Percentiles rank a stretch among this genome's conserved stretches.
phyloP scores from a whole-genome alignment of 371 early-diverging fungal species.

The Phascolomyces articulosus region DNA sequence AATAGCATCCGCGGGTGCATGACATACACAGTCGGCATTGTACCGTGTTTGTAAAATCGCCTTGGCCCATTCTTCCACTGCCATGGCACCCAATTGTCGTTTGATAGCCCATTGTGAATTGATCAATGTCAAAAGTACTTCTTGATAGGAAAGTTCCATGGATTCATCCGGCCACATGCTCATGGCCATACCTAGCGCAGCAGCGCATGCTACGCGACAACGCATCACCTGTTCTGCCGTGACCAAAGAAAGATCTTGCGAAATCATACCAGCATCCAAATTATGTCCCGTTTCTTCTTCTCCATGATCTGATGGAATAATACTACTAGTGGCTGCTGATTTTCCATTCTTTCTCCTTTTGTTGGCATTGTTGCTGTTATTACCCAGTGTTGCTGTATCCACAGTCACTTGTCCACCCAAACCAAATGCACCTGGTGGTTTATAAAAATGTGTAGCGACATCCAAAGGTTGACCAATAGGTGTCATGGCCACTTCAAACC shows the following conservation, averaged over 20 bases:
- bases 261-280: conserved; percentile 89
- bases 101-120: conserved; percentile 82
- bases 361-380: conserved; percentile 5
- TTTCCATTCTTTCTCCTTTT: conserved; percentile 20
- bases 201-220: conserved; percentile 79
- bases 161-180: conserved; percentile 67
- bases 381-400: conserved; percentile 5
- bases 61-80: conserved; percentile 84
- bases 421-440: conserved; percentile 56
- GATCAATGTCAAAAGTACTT: conserved; percentile 51
- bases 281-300: conserved; percentile 53
- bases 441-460: conserved; percentile 59
- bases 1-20: conserved; percentile 46
- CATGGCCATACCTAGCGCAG: conserved; percentile 80
- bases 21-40: conserved; percentile 44
- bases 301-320: neutral
- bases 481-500: conserved; percentile 66
- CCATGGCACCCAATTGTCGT: conserved; percentile 77
- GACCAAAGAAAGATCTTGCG: conserved; percentile 89
- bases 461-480: conserved; percentile 85
- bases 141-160: conserved; percentile 55
- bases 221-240: conserved; percentile 76
- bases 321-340: conserved; percentile 18
- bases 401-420: conserved; percentile 30
- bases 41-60: conserved; percentile 48